A percentile compares a stretch with the other conserved stretches of the same genome.
phyloP scores from a whole-genome alignment of 257 asterid genomes.

The Ligustrum vulgare region DNA sequence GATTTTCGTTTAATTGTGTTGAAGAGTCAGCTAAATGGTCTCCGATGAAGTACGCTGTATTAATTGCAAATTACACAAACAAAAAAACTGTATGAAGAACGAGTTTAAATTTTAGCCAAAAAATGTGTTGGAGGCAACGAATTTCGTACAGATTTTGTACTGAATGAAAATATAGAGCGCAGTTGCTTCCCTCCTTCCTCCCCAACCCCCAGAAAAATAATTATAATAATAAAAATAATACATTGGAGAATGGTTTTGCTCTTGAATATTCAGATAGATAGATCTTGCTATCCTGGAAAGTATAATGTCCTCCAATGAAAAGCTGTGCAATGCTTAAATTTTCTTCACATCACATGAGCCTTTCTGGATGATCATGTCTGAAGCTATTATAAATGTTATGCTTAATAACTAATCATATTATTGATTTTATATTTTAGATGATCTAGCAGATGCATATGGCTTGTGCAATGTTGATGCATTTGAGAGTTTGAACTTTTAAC shows the following conservation, averaged over 20 bases:
- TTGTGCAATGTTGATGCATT: conserved; percentile 64
- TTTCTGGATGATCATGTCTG: conserved; percentile 24
- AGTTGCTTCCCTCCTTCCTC: too few species aligned
- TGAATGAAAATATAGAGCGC: too few species aligned
- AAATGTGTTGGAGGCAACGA: background rate
- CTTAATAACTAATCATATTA: conserved; percentile 38
- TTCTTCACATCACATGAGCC: background rate
- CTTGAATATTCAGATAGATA: background rate
- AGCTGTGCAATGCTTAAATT: conserved; percentile 7
- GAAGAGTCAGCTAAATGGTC: background rate
- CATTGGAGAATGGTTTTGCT: background rate
- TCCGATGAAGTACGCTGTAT: background rate
- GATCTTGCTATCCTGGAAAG: background rate
- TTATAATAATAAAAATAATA: too few species aligned
- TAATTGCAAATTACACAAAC: too few species aligned
- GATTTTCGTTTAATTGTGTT: background rate
- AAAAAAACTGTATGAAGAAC: too few species aligned
- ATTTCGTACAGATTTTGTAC: background rate
- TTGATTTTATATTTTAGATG: conserved; percentile 54
- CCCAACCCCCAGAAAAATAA: too few species aligned
- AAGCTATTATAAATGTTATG: conserved; percentile 20
- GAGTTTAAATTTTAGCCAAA: too few species aligned
- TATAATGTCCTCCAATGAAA: background rate
- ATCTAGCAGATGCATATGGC: conserved; percentile 51
- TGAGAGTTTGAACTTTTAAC: conserved; percentile 58